phyloP scores from a whole-genome alignment of 495 filamentous ascomycete species.

The Podospora appendiculata region DNA sequence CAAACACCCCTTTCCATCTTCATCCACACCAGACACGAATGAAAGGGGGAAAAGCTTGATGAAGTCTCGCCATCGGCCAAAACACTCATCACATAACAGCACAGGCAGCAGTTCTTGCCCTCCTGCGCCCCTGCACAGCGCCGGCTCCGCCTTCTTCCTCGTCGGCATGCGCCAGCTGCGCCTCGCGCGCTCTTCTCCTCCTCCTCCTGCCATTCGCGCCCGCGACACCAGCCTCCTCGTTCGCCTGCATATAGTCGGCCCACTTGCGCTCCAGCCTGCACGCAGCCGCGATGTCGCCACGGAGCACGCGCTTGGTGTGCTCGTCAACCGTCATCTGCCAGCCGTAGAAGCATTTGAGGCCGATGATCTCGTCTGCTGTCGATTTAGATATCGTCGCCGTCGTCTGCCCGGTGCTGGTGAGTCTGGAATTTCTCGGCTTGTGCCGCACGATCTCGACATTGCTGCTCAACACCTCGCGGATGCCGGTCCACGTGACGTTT shows the following conservation, averaged over 20 bases:
- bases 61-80: too few species aligned
- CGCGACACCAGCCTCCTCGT: conserved; percentile 67
- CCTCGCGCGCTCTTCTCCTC: conserved; percentile 68
- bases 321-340: conserved; percentile 94
- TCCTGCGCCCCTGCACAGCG: conserved; percentile 27
- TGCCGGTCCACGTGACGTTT: conserved; percentile 86
- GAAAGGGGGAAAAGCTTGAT: too few species aligned
- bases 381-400: not conserved
- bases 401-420: conserved; percentile 10
- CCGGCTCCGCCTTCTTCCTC: conserved; percentile 57
- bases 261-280: conserved; percentile 76
- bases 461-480: conserved; percentile 75
- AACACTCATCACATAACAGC: conserved; percentile 40
- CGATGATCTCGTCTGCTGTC: conserved; percentile 55
- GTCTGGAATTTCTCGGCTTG: conserved; percentile 3
- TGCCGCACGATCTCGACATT: conserved; percentile 56
- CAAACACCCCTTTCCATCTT: too few species aligned
- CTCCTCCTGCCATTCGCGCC: conserved; percentile 56
- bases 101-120: conserved; percentile 50
- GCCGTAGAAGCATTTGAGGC: conserved; percentile 86
- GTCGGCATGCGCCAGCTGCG: conserved; percentile 63
- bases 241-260: conserved; percentile 90
- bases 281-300: conserved; percentile 64
- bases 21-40: too few species aligned
- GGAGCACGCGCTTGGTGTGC: conserved; percentile 75